Conservation (phyloP, 768 basidiomycete species). For the Tulasnella sp. region DNA sequence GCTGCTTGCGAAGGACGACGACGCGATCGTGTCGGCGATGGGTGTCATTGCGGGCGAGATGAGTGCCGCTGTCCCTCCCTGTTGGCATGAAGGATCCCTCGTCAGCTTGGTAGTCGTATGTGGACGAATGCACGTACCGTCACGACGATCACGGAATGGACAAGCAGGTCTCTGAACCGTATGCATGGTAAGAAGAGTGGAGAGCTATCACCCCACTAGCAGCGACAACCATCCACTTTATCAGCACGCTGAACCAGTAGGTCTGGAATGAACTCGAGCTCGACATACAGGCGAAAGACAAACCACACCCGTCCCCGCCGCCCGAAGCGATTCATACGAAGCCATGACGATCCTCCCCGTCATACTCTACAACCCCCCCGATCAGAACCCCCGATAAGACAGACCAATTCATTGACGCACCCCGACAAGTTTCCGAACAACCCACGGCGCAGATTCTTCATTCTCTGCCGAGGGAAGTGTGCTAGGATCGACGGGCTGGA, state of each 20-base stretch:
- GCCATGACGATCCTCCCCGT: conserved; percentile 52
- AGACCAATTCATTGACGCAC: conserved; percentile 30
- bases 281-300: conserved; percentile 45
- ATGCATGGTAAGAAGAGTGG: conserved; percentile 52
- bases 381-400: background rate
- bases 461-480: conserved; percentile 28
- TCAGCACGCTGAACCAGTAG: background rate
- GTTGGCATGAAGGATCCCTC: background rate
- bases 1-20: conserved; percentile 41
- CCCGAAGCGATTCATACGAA: conserved; percentile 47
- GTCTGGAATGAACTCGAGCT: conserved; percentile 21
- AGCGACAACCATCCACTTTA: background rate
- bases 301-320: conserved; percentile 44
- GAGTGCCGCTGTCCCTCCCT: conserved; percentile 35
- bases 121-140: conserved; percentile 35
- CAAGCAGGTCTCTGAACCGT: conserved; percentile 47
- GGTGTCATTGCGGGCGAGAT: conserved; percentile 43
- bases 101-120: background rate
- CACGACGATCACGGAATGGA: conserved; percentile 47
- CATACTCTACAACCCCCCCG: conserved; percentile 34
- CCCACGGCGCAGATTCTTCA: conserved; percentile 49
- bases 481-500: conserved; percentile 19
- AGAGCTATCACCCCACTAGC: conserved; percentile 51
- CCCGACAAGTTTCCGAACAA: conserved; percentile 50
- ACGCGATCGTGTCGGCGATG: conserved; percentile 37